A percentile compares a stretch with the other conserved stretches of the same genome.
These are phyloP conservation scores for Ambrosia artemisiifolia DNA, from an alignment of 129 eudicot genomes.

Conservation along the genomic window DNA sequence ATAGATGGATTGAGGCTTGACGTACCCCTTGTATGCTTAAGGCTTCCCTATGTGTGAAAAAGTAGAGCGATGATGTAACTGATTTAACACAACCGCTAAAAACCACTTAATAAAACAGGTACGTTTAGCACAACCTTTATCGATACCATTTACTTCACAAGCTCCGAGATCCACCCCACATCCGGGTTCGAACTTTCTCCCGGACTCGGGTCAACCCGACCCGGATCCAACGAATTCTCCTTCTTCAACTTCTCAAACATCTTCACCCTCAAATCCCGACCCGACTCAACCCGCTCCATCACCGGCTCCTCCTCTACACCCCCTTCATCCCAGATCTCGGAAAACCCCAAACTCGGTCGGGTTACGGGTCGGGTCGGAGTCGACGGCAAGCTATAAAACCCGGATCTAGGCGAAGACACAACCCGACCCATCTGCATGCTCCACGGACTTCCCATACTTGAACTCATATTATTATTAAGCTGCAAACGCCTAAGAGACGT, in stretches of 20 bases:
- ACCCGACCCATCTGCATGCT: slow-evolving; percentile 45
- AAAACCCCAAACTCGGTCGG: slow-evolving; percentile 44
- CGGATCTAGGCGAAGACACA: slow-evolving; percentile 39
- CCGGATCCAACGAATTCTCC: slow-evolving; percentile 70
- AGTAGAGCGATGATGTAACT: too few species aligned
- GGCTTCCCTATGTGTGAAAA: too few species aligned
- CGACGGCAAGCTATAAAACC: slow-evolving; percentile 54
- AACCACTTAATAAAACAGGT: too few species aligned
- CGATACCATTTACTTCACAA: slow-evolving; percentile 41
- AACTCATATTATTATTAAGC: slow-evolving; percentile 60
- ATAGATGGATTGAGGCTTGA: neutral
- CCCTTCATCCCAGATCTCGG: slow-evolving; percentile 43
- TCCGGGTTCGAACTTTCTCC: slow-evolving; percentile 57
- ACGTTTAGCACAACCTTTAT: too few species aligned
- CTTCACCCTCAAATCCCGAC: slow-evolving; percentile 59
- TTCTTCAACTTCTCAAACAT: slow-evolving; percentile 85
- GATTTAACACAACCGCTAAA: too few species aligned
- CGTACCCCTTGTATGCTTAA: too few species aligned
- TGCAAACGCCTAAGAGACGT: slow-evolving; percentile 67
- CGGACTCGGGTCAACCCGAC: slow-evolving; percentile 40
- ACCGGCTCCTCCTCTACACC: slow-evolving; percentile 53
- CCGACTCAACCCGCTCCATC: slow-evolving; percentile 85
- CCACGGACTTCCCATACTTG: slow-evolving; percentile 44
- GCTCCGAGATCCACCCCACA: slow-evolving; percentile 85
- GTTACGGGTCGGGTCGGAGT: slow-evolving; percentile 62